Evolutionary conservation across 192 early-diverging fungal genomes (phyloP).

Genomic region (Coemansia biformis): DNA sequence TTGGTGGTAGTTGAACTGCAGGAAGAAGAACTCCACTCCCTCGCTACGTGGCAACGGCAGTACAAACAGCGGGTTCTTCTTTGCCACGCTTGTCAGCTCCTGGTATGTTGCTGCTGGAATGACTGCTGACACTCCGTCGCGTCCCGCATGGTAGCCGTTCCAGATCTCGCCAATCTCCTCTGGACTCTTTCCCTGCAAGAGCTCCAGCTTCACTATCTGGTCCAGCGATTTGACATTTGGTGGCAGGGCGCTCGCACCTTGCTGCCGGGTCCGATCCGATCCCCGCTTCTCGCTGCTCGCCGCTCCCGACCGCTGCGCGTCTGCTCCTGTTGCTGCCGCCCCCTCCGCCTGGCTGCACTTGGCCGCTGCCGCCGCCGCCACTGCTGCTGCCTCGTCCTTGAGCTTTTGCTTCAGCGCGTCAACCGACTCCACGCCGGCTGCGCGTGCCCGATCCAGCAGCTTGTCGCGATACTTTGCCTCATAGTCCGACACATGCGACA

Average conservation of each 20-base stretch:
- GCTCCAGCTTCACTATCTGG: constrained; percentile 54
- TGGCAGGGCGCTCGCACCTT: constrained; percentile 16
- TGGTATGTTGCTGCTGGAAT: constrained; percentile 60
- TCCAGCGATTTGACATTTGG: constrained; percentile 50
- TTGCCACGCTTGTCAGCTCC: constrained; percentile 50
- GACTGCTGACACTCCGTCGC: constrained; percentile 57
- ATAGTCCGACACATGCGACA: constrained; percentile 52
- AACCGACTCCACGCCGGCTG: constrained; percentile 28
- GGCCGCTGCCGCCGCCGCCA: no score
- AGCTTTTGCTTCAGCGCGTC: constrained; percentile 36
- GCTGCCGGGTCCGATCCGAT: neutral
- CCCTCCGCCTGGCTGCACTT: neutral
- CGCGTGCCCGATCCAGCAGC: constrained; percentile 53
- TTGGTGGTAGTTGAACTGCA: constrained; percentile 86
- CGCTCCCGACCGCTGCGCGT: neutral
- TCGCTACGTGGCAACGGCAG: constrained; percentile 69
- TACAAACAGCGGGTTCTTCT: constrained; percentile 62
- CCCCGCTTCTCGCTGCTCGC: no score
- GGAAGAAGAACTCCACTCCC: constrained; percentile 80
- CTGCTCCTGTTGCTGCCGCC: no score
- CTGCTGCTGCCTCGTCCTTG: constrained; percentile 5
- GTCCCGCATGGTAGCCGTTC: constrained; percentile 65
- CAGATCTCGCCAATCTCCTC: constrained; percentile 61
- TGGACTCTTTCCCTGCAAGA: constrained; percentile 33
- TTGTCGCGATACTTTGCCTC: constrained; percentile 63